Percentiles rank a stretch among this genome's conserved stretches.
Conservation (phyloP, 208 protist species). For the Naegleria lovaniensis region DNA sequence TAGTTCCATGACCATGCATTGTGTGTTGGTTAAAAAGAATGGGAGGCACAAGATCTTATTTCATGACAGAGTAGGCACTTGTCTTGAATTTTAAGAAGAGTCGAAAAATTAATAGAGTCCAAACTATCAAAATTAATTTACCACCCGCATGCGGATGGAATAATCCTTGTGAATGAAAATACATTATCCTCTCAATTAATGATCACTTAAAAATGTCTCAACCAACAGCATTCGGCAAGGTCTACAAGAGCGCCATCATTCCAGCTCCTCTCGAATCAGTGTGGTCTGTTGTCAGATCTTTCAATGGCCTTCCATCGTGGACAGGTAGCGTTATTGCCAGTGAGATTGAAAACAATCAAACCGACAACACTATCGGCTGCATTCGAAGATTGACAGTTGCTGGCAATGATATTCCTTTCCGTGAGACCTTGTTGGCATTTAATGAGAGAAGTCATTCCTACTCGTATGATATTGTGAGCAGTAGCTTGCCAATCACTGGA, state of each 20-base stretch:
- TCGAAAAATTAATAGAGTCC: no score
- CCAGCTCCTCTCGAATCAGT: not conserved
- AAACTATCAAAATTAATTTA: no score
- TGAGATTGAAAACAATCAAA: not conserved
- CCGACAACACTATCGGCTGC: not conserved
- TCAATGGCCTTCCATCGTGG: not conserved
- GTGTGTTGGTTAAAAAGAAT: not conserved
- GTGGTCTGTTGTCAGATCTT: not conserved
- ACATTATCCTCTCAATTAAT: no score
- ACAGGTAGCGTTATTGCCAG: not conserved
- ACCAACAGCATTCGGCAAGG: no score
- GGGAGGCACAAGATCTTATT: not conserved
- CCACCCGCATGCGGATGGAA: no score
- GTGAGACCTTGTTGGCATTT: not conserved
- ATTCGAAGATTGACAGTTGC: not conserved
- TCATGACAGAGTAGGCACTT: not conserved
- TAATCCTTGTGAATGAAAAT: no score
- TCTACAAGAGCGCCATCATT: not conserved
- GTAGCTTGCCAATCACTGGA: not conserved
- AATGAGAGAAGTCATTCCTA: not conserved
- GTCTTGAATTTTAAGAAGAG: not conserved
- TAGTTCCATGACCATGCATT: not conserved
- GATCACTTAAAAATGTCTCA: no score
- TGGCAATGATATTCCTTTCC: not conserved
- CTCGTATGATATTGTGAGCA: not conserved